Base-by-base conservation (phyloP, 257 asterid genomes). In the Solanum gandarillasii region DNA sequence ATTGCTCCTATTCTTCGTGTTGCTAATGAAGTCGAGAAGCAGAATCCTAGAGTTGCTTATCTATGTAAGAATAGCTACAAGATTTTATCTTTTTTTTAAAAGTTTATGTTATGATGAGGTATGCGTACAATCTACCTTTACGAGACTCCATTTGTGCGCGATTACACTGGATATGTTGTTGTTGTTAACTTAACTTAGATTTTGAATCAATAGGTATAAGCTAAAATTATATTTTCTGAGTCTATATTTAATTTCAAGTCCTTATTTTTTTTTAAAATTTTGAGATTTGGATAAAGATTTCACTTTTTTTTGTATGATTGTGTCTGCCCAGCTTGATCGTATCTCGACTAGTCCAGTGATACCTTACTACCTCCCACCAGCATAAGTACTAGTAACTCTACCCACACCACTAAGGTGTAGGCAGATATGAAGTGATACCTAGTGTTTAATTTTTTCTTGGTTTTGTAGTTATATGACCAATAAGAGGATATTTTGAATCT, bases 1-100 rank as follows among this genome's bases (percentile, higher is more conserved):
- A 92, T 97, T 65, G 98, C 95, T 52, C 99, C 99, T 3, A 95
- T 95, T 23, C 99, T 97, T 84, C 98, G 99, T 78, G 99, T 94
- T 41, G 99, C 99, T 6, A 95, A 97, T 88, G 96, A 97, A 90
- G 88, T 97, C 43, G 99, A 95, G 92, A 84, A 71, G 38, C 95
- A 92, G 39, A 92, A 94, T 78, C 92, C 94, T 2, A 88, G 93
- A 43, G 98, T 96, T 89, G 99, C 99, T 87, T 96, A 92, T 91
- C 89, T 94, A 16, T 97, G 99, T 96, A 90, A 93, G 98, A 58
- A 41, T 4, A 43, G 16, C 21, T n/a, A 12, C 34, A 11, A 21
- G 58, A 36, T 75, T 78, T 25, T 1, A 36, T 83, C n/a, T 52
- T 52, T n/a, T 7, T 29, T 38, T 81, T 10, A 0, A 1, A 34